Evolutionary conservation across 1,139 yeast genomes (phyloP), one percentile per base, ranked within the genome.

Genomic region (Kodamaea alishanica): DNA sequence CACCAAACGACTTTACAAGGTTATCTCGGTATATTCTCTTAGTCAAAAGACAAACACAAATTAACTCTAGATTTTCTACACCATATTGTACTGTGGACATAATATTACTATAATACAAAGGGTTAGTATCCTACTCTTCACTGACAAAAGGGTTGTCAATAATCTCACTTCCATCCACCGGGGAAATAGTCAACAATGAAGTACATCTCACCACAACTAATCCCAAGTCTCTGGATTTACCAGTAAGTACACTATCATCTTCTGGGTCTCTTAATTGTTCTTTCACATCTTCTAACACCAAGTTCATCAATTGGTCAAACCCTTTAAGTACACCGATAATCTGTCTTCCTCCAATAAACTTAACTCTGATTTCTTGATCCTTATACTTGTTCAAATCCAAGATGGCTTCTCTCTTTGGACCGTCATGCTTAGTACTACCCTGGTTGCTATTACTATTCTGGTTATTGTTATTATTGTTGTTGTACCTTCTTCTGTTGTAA

Each of bases 361-460:
- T 81, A 42, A 89, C 95, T 51, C 84, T 75, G 38, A 92, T 79
- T 49, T 74, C 65, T 49, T 84, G 73, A 58, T 87, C 94, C 54
- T 80, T 78, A 58, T 86, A 87, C 55, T 81, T 84, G 47, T 82
- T 78, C 47, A 92, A 71, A 58, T 90, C 94, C 46, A 89, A 69
- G 49, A 90, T 88, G 24, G 96, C 95, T 49, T 90, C 97, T 61
- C 87, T 81, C 66, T 83, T 84, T 26, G 96, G 96, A 8, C 90
- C 81, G 53, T 82, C 89, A 46, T 72, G 73, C 53, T 75, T 75
- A 50, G 67, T 56, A 49, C 56, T 56, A 37, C 57, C 59, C 43
- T 26, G 38, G 45, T 54, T 52, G 36, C 49, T 54, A 37, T 44
- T 44, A 35, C 52, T 48, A 34, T 50, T 42, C 61, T 57, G 34